These are phyloP conservation scores for Quercus gilva DNA, from an alignment of 306 rosid species.

Conservation along the genomic window DNA sequence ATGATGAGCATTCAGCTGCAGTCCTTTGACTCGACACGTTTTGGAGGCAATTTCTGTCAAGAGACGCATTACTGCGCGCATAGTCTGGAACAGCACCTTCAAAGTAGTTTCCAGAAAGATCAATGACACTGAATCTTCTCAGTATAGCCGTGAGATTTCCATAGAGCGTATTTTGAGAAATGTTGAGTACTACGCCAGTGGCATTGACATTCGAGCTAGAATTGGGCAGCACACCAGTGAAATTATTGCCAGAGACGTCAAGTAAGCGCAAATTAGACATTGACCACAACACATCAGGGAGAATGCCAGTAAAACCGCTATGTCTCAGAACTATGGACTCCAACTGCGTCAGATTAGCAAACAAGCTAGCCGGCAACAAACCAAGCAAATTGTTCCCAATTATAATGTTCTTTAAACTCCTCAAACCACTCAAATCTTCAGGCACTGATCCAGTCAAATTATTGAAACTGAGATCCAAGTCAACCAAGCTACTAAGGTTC, in stretches of 20 bases:
- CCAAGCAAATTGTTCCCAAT: slow-evolving; percentile 54
- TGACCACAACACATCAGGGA: slow-evolving; percentile 61
- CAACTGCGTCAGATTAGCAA: slow-evolving; percentile 41
- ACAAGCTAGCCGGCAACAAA: slow-evolving; percentile 44
- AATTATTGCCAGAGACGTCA: slow-evolving; percentile 68
- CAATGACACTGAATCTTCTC: slow-evolving; percentile 50
- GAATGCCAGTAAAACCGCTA: slow-evolving; percentile 52
- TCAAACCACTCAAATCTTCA: slow-evolving; percentile 47
- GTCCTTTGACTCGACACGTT: slow-evolving; percentile 55
- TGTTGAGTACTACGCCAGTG: slow-evolving; percentile 38
- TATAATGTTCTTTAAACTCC: slow-evolving; percentile 54
- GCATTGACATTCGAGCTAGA: slow-evolving; percentile 37
- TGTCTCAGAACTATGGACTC: slow-evolving; percentile 51
- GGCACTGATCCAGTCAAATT: slow-evolving; percentile 49
- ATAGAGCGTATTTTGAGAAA: slow-evolving; percentile 68
- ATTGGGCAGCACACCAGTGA: slow-evolving; percentile 64
- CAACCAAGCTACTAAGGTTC: slow-evolving; percentile 60
- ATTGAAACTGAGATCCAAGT: slow-evolving; percentile 83
- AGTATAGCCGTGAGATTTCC: slow-evolving; percentile 56
- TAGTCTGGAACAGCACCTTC: slow-evolving; percentile 60
- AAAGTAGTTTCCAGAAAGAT: slow-evolving; percentile 72
- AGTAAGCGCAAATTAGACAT: slow-evolving; percentile 57
- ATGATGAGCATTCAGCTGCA: slow-evolving; percentile 49
- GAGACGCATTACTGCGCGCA: slow-evolving; percentile 39
- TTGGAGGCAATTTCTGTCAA: slow-evolving; percentile 65